These are phyloP conservation scores for Bacidia rubella DNA, from an alignment of 495 filamentous ascomycete species.

Conservation along the genomic window DNA sequence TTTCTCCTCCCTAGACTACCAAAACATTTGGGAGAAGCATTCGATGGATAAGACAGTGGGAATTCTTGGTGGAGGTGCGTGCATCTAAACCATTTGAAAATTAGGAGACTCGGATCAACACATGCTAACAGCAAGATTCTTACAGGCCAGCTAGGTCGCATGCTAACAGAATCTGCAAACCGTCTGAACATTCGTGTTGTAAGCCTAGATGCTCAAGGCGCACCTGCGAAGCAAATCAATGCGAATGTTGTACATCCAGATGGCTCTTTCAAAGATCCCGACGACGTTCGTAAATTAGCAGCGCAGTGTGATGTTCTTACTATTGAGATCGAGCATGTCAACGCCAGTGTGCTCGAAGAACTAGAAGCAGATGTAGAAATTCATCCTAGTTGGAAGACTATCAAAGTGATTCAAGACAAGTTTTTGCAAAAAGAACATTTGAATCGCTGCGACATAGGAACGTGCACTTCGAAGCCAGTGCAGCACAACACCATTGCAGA, in stretches of 20 bases:
- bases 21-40: neutral
- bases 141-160: constrained; percentile 86
- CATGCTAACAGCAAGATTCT: neutral
- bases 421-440: constrained; percentile 83
- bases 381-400: constrained; percentile 69
- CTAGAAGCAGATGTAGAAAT: constrained; percentile 43
- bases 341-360: constrained; percentile 82
- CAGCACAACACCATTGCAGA: constrained; percentile 38
- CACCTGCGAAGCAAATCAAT: constrained; percentile 87
- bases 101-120: neutral
- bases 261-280: constrained; percentile 72
- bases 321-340: constrained; percentile 96
- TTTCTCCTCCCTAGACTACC: neutral
- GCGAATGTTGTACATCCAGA: constrained; percentile 57
- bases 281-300: constrained; percentile 65
- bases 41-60: constrained; percentile 1
- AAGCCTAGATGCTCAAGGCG: constrained; percentile 63
- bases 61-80: constrained; percentile 1
- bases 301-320: constrained; percentile 70
- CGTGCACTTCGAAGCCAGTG: constrained; percentile 53
- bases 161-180: constrained; percentile 89
- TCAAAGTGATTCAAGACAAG: constrained; percentile 93
- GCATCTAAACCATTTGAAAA: neutral
- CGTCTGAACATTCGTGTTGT: constrained; percentile 68
- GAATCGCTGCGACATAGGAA: constrained; percentile 48